These are phyloP conservation scores for Tuctoria greenei DNA, from an alignment of 176 grass and related monocot genomes.

Conservation along the genomic window DNA sequence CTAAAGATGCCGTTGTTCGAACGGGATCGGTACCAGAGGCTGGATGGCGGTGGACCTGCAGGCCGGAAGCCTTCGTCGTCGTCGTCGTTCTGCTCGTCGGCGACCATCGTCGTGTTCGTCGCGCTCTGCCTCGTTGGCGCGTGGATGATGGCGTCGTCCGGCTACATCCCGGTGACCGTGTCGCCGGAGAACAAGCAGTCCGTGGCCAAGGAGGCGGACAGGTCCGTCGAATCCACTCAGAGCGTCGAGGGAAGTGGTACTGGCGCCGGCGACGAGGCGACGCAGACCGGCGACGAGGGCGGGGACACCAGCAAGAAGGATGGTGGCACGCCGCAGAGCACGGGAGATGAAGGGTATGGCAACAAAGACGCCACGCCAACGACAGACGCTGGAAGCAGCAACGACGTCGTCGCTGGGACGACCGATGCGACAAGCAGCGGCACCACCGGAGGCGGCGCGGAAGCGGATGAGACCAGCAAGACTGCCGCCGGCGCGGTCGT, in stretches of 20 bases:
- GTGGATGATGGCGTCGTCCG: conserved; percentile 83
- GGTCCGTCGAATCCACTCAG: neutral
- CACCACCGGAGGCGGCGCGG: neutral
- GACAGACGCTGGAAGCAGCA: neutral
- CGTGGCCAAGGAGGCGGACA: conserved; percentile 29
- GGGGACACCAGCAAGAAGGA: neutral
- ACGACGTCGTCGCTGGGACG: neutral
- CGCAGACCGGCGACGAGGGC: too few relatives aligned
- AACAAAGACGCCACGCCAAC: neutral
- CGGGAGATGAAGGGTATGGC: neutral
- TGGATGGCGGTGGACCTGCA: neutral
- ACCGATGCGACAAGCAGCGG: neutral
- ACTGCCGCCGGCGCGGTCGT: neutral
- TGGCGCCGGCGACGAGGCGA: too few relatives aligned
- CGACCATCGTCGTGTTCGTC: conserved; percentile 63
- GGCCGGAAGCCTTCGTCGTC: conserved; percentile 32
- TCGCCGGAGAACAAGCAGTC: conserved; percentile 30
- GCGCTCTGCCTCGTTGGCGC: conserved; percentile 76
- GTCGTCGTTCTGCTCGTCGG: conserved; percentile 62
- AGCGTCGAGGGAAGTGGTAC: neutral
- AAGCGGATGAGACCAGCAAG: neutral
- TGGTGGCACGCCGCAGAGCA: neutral
- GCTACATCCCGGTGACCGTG: conserved; percentile 38
- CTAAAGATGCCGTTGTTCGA: conserved; percentile 65
- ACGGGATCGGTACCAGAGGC: conserved; percentile 54